Evolutionary conservation across 768 basidiomycete genomes (phyloP).

Genomic region (Termitomyces sp.): DNA sequence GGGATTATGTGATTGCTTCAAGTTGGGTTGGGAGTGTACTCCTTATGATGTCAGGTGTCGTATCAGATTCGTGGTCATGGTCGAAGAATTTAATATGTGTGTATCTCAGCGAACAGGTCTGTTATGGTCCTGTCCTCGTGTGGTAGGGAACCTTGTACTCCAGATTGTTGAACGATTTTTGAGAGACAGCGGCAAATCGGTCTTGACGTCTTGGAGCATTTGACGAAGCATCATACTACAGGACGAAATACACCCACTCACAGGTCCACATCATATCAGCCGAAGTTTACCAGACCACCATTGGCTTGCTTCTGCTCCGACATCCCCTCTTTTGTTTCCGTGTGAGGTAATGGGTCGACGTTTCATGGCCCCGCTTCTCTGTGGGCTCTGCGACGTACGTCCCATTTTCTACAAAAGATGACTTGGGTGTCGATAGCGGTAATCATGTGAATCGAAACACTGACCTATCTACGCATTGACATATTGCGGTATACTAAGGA

Average conservation of each 20-base stretch:
- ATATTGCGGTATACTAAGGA: not conserved
- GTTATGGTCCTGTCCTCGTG: not conserved
- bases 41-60: not conserved
- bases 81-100: not conserved
- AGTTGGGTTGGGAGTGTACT: not conserved
- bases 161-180: not conserved
- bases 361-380: not conserved
- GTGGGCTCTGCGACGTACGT: not conserved
- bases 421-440: not conserved
- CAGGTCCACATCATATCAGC: not conserved
- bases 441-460: not conserved
- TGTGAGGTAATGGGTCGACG: not conserved
- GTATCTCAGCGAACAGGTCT: not conserved
- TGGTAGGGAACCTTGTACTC: not conserved
- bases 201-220: not conserved
- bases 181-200: not conserved
- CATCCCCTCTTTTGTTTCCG: not conserved
- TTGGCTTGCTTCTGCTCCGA: no score
- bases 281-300: not conserved
- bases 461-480: not conserved
- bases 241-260: not conserved
- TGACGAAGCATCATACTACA: not conserved
- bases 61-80: not conserved
- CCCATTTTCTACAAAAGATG: not conserved
- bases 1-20: not conserved